These are phyloP conservation scores for Aciculosporium take DNA, from an alignment of 2,329 filamentous ascomycete species.

Conservation along the genomic window DNA sequence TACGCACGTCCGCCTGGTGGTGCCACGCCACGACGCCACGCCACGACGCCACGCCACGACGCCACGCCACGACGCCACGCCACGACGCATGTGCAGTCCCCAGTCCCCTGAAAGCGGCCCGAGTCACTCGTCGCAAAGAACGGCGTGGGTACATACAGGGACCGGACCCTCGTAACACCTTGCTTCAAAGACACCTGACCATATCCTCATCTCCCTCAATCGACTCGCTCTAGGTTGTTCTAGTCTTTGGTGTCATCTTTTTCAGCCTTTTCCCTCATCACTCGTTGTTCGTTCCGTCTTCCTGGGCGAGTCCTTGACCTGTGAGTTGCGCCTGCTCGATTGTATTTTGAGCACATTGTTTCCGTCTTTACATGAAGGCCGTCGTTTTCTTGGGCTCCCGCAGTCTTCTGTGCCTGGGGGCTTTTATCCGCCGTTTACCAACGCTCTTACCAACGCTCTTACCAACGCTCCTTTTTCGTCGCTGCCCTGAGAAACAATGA, in stretches of 20 bases:
- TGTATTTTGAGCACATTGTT: background rate
- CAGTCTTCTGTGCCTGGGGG: background rate
- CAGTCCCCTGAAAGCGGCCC: conserved; percentile 1
- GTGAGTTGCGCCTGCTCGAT: background rate
- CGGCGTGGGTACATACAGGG: conserved; percentile 1
- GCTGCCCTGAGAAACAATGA: background rate
- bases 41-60: too few species aligned
- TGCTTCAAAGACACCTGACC: conserved; percentile 18
- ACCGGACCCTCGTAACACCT: conserved; percentile 18
- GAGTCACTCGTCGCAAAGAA: background rate
- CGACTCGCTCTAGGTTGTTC: background rate
- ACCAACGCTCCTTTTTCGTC: too few species aligned
- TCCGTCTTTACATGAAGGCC: background rate
- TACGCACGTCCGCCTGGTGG: too few species aligned
- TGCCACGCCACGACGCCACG: too few species aligned
- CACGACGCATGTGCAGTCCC: too few species aligned
- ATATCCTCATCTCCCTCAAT: conserved; percentile 6
- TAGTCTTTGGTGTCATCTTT: background rate
- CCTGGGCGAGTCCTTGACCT: background rate
- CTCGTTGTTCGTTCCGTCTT: background rate
- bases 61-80: too few species aligned
- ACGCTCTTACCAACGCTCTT: too few species aligned
- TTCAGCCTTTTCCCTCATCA: conserved; percentile 1
- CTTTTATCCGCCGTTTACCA: background rate
- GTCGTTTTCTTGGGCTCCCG: background rate